Evolutionary conservation across 768 basidiomycete genomes (phyloP).

Genomic region (Thelephora aurantiotincta): DNA sequence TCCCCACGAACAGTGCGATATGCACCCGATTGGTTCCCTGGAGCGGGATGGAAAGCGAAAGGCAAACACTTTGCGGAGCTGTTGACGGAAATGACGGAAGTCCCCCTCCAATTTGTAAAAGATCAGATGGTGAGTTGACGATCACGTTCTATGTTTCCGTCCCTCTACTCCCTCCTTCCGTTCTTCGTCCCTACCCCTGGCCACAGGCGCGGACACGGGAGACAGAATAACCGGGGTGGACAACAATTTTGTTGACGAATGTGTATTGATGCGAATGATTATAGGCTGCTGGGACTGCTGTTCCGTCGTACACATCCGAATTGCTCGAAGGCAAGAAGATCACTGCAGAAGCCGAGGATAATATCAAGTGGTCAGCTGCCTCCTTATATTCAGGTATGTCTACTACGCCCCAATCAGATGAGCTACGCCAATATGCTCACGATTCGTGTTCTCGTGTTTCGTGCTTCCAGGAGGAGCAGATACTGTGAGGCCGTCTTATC

Average conservation of each 20-base stretch:
- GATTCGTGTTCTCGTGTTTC: too few relatives aligned
- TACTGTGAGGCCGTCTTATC: slow-evolving; percentile 2
- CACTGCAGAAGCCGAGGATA: slow-evolving; percentile 39
- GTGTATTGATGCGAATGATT: neutral
- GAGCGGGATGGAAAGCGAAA: slow-evolving; percentile 20
- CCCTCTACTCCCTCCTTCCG: neutral
- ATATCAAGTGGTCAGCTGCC: slow-evolving; percentile 46
- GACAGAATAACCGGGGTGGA: neutral
- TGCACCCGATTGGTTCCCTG: slow-evolving; percentile 26
- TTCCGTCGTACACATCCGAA: slow-evolving; percentile 42
- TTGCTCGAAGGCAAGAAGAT: slow-evolving; percentile 37
- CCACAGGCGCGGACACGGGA: neutral
- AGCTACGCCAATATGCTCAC: too few relatives aligned
- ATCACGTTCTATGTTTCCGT: neutral
- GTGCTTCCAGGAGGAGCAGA: slow-evolving; percentile 1
- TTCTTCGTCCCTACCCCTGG: neutral
- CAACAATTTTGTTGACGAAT: neutral
- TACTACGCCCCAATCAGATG: too few relatives aligned
- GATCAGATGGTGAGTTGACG: slow-evolving; percentile 17
- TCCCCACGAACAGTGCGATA: slow-evolving; percentile 16
- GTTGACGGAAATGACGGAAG: slow-evolving; percentile 14
- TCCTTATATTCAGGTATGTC: slow-evolving; percentile 12
- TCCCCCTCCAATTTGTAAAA: slow-evolving; percentile 19
- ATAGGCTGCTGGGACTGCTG: slow-evolving; percentile 45
- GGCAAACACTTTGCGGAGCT: slow-evolving; percentile 9